phyloP scores from a whole-genome alignment of 371 early-diverging fungal species.

The Gilbertella persicaria region DNA sequence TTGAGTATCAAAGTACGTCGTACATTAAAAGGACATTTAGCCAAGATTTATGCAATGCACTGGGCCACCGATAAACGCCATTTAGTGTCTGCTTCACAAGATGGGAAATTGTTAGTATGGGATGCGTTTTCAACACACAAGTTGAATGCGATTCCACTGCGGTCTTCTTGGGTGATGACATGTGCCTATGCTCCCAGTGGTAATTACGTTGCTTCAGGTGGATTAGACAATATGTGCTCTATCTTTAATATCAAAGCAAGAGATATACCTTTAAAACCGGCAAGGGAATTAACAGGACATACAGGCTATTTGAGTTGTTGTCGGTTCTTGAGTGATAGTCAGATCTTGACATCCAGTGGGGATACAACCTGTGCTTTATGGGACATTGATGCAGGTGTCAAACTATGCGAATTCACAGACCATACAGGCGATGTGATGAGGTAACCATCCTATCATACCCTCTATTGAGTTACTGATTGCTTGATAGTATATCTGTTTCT shows the following conservation, averaged over 20 bases:
- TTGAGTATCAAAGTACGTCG: slow-evolving; percentile 92
- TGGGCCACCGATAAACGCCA: slow-evolving; percentile 94
- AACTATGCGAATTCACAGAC: slow-evolving; percentile 90
- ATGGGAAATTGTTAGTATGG: slow-evolving; percentile 98
- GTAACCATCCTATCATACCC: slow-evolving; percentile 26
- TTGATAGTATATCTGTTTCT: slow-evolving; percentile 83
- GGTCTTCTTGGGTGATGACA: slow-evolving; percentile 99
- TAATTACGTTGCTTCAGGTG: slow-evolving; percentile 96
- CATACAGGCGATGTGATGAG: slow-evolving; percentile 99
- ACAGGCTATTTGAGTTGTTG: slow-evolving; percentile 98
- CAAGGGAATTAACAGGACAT: slow-evolving; percentile 91
- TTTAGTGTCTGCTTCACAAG: slow-evolving; percentile 96
- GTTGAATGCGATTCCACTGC: slow-evolving; percentile 94
- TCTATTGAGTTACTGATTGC: not conserved
- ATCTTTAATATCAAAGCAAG: slow-evolving; percentile 91
- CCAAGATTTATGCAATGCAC: slow-evolving; percentile 99
- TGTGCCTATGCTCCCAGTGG: slow-evolving; percentile 97
- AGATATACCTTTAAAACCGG: slow-evolving; percentile 92
- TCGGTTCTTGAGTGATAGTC: slow-evolving; percentile 92
- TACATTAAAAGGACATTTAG: slow-evolving; percentile 94
- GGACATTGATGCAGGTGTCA: slow-evolving; percentile 97
- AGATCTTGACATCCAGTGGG: slow-evolving; percentile 92
- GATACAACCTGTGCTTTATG: slow-evolving; percentile 98
- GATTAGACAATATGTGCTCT: slow-evolving; percentile 96
- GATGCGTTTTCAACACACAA: slow-evolving; percentile 97